Conservation (phyloP, 257 asterid genomes). For the Solanum medicagineum region DNA sequence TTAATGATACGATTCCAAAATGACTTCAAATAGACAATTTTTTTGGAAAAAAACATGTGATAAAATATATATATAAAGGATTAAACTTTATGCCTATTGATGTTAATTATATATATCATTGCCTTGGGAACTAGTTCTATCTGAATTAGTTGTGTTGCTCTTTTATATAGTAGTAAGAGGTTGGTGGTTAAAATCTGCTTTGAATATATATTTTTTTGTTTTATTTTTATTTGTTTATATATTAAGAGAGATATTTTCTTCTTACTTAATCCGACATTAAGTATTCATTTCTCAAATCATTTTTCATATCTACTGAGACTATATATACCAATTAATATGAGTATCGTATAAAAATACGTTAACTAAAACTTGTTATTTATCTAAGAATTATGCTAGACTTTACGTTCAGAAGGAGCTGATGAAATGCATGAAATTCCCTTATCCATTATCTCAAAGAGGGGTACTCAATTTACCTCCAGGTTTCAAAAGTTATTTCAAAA, state of each 20-base stretch:
- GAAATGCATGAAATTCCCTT: too few species aligned
- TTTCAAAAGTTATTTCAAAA: too few species aligned
- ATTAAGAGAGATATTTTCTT: too few species aligned
- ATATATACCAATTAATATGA: background rate
- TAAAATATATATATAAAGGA: background rate
- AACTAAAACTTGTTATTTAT: too few species aligned
- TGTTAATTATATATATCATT: background rate
- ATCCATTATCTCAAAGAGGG: too few species aligned
- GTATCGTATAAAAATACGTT: too few species aligned
- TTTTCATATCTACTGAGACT: too few species aligned
- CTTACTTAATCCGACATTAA: too few species aligned
- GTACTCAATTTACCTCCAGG: too few species aligned
- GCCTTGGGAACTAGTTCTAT: background rate
- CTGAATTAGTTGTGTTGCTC: background rate
- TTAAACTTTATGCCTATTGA: background rate
- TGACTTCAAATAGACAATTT: background rate
- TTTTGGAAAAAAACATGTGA: background rate
- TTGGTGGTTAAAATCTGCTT: background rate
- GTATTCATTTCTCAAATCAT: too few species aligned
- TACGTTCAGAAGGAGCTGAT: too few species aligned
- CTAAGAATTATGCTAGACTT: too few species aligned
- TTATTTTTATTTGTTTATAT: background rate
- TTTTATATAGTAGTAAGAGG: background rate
- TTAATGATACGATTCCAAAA: background rate
- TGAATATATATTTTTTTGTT: background rate